phyloP scores from a whole-genome alignment of 164 flowering plant species.

The Piper longum region DNA sequence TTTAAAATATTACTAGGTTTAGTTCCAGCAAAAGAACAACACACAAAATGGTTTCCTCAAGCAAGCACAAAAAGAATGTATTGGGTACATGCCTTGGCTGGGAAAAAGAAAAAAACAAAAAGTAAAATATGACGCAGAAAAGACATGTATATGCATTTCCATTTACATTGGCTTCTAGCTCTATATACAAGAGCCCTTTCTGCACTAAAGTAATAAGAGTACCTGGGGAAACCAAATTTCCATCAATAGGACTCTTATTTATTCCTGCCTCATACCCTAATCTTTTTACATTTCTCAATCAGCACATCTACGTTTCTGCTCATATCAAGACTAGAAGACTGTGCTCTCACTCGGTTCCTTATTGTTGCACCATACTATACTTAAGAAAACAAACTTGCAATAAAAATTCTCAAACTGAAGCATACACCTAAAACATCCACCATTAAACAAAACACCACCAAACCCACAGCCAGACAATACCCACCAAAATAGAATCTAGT shows the following conservation, averaged over 20 bases:
- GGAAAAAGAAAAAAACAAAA: background rate
- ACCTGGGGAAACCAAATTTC: slow-evolving; percentile 86
- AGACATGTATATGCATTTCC: slow-evolving; percentile 33
- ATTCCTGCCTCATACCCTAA: slow-evolving; percentile 92
- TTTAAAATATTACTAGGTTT: too few species aligned
- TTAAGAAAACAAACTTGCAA: too few species aligned
- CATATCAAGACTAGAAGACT: too few species aligned
- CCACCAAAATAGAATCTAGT: too few species aligned
- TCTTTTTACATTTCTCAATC: too few species aligned
- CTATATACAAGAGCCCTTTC: slow-evolving; percentile 88
- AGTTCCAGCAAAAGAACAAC: slow-evolving; percentile 2
- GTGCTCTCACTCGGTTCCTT: too few species aligned
- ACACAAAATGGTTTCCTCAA: slow-evolving; percentile 25
- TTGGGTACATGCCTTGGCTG: background rate
- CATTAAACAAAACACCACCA: too few species aligned
- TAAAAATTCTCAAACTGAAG: too few species aligned
- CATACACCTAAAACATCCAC: too few species aligned
- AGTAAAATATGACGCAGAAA: background rate
- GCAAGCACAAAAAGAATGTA: slow-evolving; percentile 15
- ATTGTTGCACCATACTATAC: too few species aligned
- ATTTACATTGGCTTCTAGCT: slow-evolving; percentile 88
- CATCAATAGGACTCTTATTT: slow-evolving; percentile 70
- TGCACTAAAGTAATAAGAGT: slow-evolving; percentile 85
- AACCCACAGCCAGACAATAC: too few species aligned
- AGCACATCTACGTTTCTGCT: too few species aligned